Base-by-base conservation (phyloP, 345 rosid genomes). In the Eucalyptus regnans region DNA sequence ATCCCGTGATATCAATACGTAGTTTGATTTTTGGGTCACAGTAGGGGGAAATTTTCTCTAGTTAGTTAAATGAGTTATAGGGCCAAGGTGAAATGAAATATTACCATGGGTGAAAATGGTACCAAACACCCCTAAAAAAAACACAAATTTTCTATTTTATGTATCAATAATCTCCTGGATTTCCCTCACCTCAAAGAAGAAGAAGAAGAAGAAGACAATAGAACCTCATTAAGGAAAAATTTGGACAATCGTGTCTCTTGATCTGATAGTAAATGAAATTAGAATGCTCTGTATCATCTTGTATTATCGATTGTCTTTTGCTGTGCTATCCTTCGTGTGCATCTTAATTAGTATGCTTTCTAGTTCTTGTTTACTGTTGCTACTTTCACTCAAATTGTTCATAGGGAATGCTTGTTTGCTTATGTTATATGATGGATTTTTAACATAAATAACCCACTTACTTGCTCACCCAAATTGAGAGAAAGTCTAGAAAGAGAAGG, bases 161-260 rank as follows among this genome's bases (percentile, higher is more conserved):
- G 1, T 4, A 17, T 66, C 1, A 66, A 31, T 66, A n/a, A 66
- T 66, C 79, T 31, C 3, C 11, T 66, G 20, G 22, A 66, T 66
- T 31, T 31, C 20, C 20, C 79, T 64, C 76, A n/a, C 37, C 80
- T 0, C 44, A 31, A 68, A 16, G 2, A 16, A 51, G 8, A 51
- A 7, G 8, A 51, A 7, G 10, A 66, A 66, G 6, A n/a, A 12
- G 8, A n/a, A 66, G 1, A 4, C 43, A 8, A 17, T 0, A 4
- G 43, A 33, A 68, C 0, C 80, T 68, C 44, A 17, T 68, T 37
- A 31, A 66, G 22, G 6, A 66, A 66, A 31, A 66, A 31, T 1
- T 33, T 66, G 79, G 41, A 31, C 3, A 31, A 31, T 66, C 20
- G 7, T 0, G 43, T 66, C 22, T 8, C 79, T 66, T 31, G 31